Evolutionary conservation across 352 stramenopile species (phyloP).

Genomic region (Phytophthora litchii): DNA sequence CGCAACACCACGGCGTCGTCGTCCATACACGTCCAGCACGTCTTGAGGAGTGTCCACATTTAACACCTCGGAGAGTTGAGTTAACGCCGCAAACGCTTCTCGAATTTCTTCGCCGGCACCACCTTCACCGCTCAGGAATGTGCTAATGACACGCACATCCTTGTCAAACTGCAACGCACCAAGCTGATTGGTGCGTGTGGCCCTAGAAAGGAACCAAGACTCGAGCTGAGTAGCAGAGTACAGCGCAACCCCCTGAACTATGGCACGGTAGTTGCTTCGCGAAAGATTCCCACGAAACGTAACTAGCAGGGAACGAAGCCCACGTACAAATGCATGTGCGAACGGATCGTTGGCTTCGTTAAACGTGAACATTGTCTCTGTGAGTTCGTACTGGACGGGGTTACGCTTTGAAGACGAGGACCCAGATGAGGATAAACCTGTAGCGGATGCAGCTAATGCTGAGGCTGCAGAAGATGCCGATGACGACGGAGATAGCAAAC

Average conservation of each 20-base stretch:
- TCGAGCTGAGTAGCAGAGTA: slow-evolving; percentile 60
- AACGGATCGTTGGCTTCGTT: slow-evolving; percentile 91
- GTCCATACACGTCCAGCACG: slow-evolving; percentile 78
- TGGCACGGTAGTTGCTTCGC: slow-evolving; percentile 53
- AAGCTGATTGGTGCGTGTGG: slow-evolving; percentile 76
- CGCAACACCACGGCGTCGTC: slow-evolving; percentile 60
- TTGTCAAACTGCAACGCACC: slow-evolving; percentile 89
- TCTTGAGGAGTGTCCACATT: slow-evolving; percentile 76
- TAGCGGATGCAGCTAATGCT: slow-evolving; percentile 39
- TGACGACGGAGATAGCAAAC: slow-evolving; percentile 50
- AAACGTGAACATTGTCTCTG: slow-evolving; percentile 84
- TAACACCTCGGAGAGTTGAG: slow-evolving; percentile 74
- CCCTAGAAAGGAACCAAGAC: slow-evolving; percentile 64
- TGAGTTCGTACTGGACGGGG: slow-evolving; percentile 80
- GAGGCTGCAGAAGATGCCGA: slow-evolving; percentile 39
- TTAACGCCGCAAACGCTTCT: slow-evolving; percentile 61
- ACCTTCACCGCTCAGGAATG: slow-evolving; percentile 59
- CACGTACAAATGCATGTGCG: slow-evolving; percentile 71
- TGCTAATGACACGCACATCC: slow-evolving; percentile 74
- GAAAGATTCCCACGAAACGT: slow-evolving; percentile 65
- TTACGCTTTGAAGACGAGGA: slow-evolving; percentile 36
- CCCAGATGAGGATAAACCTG: slow-evolving; percentile 32
- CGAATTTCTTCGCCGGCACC: slow-evolving; percentile 56
- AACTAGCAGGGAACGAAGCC: slow-evolving; percentile 57
- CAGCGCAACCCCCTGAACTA: slow-evolving; percentile 57